A percentile compares a stretch with the other conserved stretches of the same genome.
These are phyloP conservation scores for Picochlorum sp. DNA, from an alignment of 139 green algal genomes.

Conservation along the genomic window DNA sequence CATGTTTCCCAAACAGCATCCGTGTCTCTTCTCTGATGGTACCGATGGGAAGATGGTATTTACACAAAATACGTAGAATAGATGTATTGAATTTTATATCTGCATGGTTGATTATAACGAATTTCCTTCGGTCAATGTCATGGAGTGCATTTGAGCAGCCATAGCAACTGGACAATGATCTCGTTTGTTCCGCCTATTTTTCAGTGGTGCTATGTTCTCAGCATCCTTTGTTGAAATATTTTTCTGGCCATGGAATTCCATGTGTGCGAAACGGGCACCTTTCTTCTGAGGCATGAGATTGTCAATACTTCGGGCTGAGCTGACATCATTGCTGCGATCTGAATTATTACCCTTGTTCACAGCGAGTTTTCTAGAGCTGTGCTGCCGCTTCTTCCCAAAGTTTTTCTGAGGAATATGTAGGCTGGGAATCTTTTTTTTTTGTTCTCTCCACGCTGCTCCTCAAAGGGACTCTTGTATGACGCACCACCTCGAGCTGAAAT, in stretches of 20 bases:
- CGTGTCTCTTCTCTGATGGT: too few species aligned
- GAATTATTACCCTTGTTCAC: not conserved
- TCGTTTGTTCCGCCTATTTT: not conserved
- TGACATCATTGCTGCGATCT: slow-evolving; percentile 2
- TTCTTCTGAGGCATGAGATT: slow-evolving; percentile 5
- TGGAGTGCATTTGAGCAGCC: slow-evolving; percentile 7
- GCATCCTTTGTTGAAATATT: slow-evolving; percentile 2
- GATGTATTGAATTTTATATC: not conserved
- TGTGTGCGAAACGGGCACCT: slow-evolving; percentile 2
- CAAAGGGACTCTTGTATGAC: not conserved
- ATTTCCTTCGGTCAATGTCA: slow-evolving; percentile 2
- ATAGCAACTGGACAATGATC: slow-evolving; percentile 3
- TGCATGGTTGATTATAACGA: not conserved
- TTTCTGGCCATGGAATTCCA: not conserved
- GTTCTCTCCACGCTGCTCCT: not conserved
- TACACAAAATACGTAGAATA: too few species aligned
- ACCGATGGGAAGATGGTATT: too few species aligned
- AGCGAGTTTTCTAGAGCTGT: slow-evolving; percentile 3
- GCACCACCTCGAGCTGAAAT: not conserved
- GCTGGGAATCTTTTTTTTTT: not conserved
- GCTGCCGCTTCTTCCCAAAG: slow-evolving; percentile 10
- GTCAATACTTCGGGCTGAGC: slow-evolving; percentile 4
- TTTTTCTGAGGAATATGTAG: slow-evolving; percentile 1
- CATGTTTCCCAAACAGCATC: too few species aligned
- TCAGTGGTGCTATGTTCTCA: not conserved